Percentiles rank a stretch among this genome's conserved stretches.
Evolutionary conservation across 2,329 filamentous ascomycete genomes (phyloP).

Genomic region (Teratosphaeria nubilosa): DNA sequence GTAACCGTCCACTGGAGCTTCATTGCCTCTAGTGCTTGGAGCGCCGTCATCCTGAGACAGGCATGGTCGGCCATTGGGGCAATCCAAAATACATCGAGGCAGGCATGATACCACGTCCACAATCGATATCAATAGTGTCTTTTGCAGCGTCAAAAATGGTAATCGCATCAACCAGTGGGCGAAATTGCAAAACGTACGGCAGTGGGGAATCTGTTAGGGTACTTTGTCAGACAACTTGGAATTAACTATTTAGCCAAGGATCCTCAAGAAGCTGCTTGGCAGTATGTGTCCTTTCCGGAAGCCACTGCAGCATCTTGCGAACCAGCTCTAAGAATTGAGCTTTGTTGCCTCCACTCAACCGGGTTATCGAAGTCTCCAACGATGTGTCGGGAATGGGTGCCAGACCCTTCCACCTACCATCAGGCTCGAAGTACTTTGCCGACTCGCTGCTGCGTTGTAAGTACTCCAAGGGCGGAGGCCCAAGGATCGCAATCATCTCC

Average conservation of each 20-base stretch:
- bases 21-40: no score
- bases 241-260: background rate
- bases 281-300: conserved; percentile 28
- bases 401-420: conserved; percentile 1
- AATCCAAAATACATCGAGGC: no score
- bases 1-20: no score
- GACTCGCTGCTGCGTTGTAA: conserved; percentile 2
- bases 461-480: conserved; percentile 11
- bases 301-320: conserved; percentile 29
- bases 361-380: conserved; percentile 9
- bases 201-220: no score
- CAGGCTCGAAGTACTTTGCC: conserved; percentile 5
- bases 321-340: conserved; percentile 27
- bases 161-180: no score
- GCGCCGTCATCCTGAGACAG: no score
- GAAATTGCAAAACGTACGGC: no score
- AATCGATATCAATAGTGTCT: no score
- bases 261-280: conserved; percentile 12
- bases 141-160: no score
- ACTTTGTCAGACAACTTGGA: no score
- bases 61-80: no score
- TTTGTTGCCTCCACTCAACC: conserved; percentile 21
- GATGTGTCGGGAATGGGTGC: conserved; percentile 3
- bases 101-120: no score
- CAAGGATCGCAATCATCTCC: conserved; percentile 11